Base-by-base conservation (phyloP, 768 basidiomycete genomes). In the Russula foetens region DNA sequence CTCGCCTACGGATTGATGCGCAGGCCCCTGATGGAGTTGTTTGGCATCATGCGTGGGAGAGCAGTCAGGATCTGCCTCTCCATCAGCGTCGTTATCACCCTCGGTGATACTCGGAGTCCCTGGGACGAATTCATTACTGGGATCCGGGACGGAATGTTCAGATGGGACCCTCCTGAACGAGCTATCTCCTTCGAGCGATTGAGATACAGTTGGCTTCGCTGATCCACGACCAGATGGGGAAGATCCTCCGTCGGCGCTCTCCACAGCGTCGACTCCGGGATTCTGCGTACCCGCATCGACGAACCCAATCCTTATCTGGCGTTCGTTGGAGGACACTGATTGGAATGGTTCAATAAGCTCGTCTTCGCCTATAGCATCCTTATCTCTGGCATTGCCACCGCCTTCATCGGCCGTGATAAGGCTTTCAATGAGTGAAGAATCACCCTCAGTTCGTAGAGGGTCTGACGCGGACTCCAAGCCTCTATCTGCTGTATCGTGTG, bases 51-150 rank as follows among this genome's bases (percentile, higher is more conserved):
- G 15, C 7, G 14, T 26, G n/a, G 29, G 29, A n/a, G 55, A 24
- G 26, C 64, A 66, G 29, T 66, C 63, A 14, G 65, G 65, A 44
- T 64, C 65, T 9, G 43, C 65, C 45, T 66, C 65, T 35, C 65
- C 65, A 26, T 64, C 65, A 14, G 65, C 65, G 29, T 66, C 61
- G 24, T 53, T 52, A 17, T 64, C 65, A 24, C 28, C 51, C 11
- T 53, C 59, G 4, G 35, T 31, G 8, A 46, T 19, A 12, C 29
- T 43, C 45, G 23, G 26, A 14, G 29, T 19, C 11, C n/a, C 24
- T 43, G 14, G 4, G 19, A 29, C 23, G 17, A 1, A 17, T 41
- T 53, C 50, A 53, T 29, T 21, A 24, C 24, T 8, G 28, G 35
- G 9, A 23, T 26, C 49, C 11, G 39, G 33, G n/a, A 29, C 26